Conservation (phyloP, 2,329 filamentous ascomycete species). For the Capronia epimyces region DNA sequence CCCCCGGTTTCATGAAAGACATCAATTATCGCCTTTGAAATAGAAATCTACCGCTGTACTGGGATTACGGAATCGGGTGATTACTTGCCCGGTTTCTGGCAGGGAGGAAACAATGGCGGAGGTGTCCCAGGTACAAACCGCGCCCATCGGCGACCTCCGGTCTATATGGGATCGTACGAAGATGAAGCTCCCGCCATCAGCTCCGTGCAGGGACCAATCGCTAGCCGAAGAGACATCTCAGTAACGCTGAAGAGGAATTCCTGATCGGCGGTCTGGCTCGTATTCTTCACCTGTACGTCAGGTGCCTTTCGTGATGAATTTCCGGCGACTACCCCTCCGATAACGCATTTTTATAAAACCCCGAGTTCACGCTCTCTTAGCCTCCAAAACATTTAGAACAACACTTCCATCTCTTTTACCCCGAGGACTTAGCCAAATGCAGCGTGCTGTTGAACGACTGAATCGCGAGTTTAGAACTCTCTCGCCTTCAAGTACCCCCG, state of each 20-base stretch:
- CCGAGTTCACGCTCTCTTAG: background rate
- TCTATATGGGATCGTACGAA: conserved; percentile 13
- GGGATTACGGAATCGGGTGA: background rate
- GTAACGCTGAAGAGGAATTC: background rate
- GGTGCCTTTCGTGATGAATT: background rate
- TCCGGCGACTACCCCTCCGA: conserved; percentile 12
- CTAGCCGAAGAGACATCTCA: conserved; percentile 9
- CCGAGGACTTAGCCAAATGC: background rate
- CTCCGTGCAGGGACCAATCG: conserved; percentile 14
- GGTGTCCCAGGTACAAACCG: background rate
- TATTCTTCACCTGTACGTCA: background rate
- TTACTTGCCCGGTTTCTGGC: background rate
- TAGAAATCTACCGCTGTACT: background rate
- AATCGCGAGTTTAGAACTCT: background rate
- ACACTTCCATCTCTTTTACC: background rate
- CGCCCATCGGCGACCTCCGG: conserved; percentile 24
- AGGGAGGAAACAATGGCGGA: background rate
- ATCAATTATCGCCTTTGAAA: background rate
- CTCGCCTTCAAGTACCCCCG: background rate
- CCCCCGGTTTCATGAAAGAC: background rate
- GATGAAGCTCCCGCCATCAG: background rate
- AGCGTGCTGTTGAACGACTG: background rate
- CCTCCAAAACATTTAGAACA: background rate
- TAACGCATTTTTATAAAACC: conserved; percentile 7
- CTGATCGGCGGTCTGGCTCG: conserved; percentile 19